Evolutionary conservation across 805 yeast genomes (phyloP), one percentile per base, ranked within the genome.

Genomic region (Wickerhamiella occidentalis): DNA sequence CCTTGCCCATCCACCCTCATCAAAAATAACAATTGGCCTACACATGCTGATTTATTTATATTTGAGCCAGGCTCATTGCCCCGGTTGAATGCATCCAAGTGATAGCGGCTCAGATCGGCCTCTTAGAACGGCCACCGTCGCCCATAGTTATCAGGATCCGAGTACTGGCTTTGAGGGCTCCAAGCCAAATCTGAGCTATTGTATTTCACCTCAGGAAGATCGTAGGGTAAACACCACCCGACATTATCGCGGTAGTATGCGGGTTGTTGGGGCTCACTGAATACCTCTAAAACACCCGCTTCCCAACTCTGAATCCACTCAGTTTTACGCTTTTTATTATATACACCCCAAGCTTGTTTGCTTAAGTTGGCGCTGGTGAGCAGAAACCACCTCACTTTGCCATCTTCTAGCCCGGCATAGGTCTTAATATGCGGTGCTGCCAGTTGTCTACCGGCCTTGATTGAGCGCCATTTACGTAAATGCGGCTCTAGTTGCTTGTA

Each of bases 281-380:
- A 45, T 12, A 15, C 40, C n/a, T 46, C 53, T 23, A 79, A 57
- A 0, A 79, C 70, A 1, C 84, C 84, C 1, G 72, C 70, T 58
- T 79, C 85, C 61, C 68, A 79, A 2, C 69, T 76, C 60, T 53
- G 62, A 49, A 64, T 67, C 55, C 55, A 56, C 51, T 57, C 64
- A 50, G 55, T 50, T 45, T 51, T 36, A 45, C 41, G 42, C 49
- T 23, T 45, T 22, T 63, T 49, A 36, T 60, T 56, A 13, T 67
- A 65, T 4, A 60, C 64, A 0, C 95, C 95, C 95, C 95, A 85
- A 1, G 94, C 95, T 52, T 77, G 82, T 49, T 76, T 76, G 28
- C 88, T 80, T 37, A 84, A 58, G 58, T 85, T 85, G 28, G 85
- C 82, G 44, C 87, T 80, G 0, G 92, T 82, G 59, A 82, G 68